phyloP scores from a whole-genome alignment of 441 rosid species.

The Erysimum pusillum region DNA sequence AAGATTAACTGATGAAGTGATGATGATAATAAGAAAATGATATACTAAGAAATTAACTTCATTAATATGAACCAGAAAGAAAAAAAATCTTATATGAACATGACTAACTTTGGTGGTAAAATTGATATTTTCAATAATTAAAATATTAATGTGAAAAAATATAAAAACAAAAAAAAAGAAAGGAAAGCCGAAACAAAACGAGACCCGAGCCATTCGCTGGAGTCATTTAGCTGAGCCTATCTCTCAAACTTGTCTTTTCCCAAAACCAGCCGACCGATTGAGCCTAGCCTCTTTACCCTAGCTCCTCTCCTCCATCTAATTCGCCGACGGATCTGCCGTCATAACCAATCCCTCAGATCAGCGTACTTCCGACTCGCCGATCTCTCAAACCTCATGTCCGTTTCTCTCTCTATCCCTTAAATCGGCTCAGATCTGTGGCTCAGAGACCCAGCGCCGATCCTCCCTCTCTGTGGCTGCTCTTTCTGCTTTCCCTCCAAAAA shows the following conservation, averaged over 20 bases:
- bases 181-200: slow-evolving; percentile 43
- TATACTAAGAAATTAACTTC: no score
- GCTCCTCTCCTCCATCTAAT: slow-evolving; percentile 27
- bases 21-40: not conserved
- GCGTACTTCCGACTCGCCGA: slow-evolving; percentile 26
- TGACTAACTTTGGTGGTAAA: no score
- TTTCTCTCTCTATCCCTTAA: slow-evolving; percentile 24
- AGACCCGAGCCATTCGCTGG: slow-evolving; percentile 52
- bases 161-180: not conserved
- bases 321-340: slow-evolving; percentile 52
- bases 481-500: slow-evolving; percentile 60
- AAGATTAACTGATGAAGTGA: not conserved
- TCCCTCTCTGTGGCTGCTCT: slow-evolving; percentile 19
- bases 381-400: slow-evolving; percentile 31
- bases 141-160: not conserved
- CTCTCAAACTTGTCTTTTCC: slow-evolving; percentile 7
- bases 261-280: slow-evolving; percentile 34
- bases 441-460: slow-evolving; percentile 57
- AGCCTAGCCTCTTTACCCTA: slow-evolving; percentile 31
- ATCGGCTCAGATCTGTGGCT: slow-evolving; percentile 84
- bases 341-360: slow-evolving; percentile 24
- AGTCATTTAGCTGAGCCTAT: slow-evolving; percentile 50
- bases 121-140: not conserved
- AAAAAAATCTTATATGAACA: not conserved
- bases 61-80: not conserved